Evolutionary conservation across 2,329 filamentous ascomycete species (phyloP).

Genomic region (Zalaria sp.): DNA sequence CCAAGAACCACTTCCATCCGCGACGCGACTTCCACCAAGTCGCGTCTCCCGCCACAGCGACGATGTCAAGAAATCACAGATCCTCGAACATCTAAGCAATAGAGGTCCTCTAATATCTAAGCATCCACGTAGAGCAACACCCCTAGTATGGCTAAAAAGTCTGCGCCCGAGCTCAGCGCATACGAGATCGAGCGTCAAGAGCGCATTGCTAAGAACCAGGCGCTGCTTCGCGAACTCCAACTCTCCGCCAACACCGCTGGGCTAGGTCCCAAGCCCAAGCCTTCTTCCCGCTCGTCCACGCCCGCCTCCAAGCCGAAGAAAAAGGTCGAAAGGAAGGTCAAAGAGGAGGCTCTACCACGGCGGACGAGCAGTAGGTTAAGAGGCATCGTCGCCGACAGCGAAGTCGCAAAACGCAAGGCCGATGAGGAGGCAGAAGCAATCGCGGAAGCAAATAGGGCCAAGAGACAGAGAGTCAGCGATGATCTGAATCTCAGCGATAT

Average conservation of each 20-base stretch:
- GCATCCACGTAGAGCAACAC: not conserved
- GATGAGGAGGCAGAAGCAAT: slow-evolving; percentile 47
- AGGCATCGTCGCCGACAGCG: slow-evolving; percentile 51
- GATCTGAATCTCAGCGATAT: slow-evolving; percentile 64
- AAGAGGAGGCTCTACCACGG: slow-evolving; percentile 42
- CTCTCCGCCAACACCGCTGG: slow-evolving; percentile 53
- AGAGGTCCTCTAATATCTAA: not conserved
- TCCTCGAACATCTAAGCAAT: not conserved
- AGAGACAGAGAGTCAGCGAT: slow-evolving; percentile 50
- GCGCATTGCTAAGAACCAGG: slow-evolving; percentile 78
- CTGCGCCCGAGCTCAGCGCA: slow-evolving; percentile 51
- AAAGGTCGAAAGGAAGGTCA: slow-evolving; percentile 34
- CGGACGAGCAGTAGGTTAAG: slow-evolving; percentile 48
- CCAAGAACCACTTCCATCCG: too few species aligned
- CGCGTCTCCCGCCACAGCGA: too few species aligned
- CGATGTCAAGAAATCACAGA: too few species aligned
- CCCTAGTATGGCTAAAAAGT: slow-evolving; percentile 17
- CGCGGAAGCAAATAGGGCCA: slow-evolving; percentile 43
- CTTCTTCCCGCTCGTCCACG: slow-evolving; percentile 30
- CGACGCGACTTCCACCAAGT: too few species aligned
- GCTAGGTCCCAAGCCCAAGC: slow-evolving; percentile 43
- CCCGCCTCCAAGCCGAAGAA: slow-evolving; percentile 32
- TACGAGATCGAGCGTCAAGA: slow-evolving; percentile 76
- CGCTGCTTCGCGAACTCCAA: slow-evolving; percentile 64
- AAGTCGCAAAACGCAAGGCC: slow-evolving; percentile 53